A percentile compares a stretch with the other conserved stretches of the same genome.
Evolutionary conservation across 257 asterid genomes (phyloP).

Genomic region (Penstemon eatonii): DNA sequence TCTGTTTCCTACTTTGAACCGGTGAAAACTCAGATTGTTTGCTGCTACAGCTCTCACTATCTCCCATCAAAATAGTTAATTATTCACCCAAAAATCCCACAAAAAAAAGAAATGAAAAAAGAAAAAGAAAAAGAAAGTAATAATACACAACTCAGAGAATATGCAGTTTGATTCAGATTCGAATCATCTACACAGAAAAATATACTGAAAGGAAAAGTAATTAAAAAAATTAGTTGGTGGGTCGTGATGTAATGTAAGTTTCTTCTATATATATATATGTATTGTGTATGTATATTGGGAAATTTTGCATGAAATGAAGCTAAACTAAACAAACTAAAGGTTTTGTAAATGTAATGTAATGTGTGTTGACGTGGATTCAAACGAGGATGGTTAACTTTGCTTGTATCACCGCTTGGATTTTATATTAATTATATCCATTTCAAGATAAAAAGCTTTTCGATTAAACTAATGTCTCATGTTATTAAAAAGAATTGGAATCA

Average conservation of each 20-base stretch:
- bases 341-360: slow-evolving; percentile 30
- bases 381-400: slow-evolving; percentile 52
- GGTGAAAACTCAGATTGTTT: slow-evolving; percentile 70
- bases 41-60: slow-evolving; percentile 73
- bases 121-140: neutral
- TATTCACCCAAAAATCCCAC: slow-evolving; percentile 9
- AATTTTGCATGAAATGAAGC: slow-evolving; percentile 16
- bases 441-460: slow-evolving; percentile 38
- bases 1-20: slow-evolving; percentile 50
- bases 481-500: slow-evolving; percentile 10
- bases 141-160: slow-evolving; percentile 37
- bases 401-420: slow-evolving; percentile 47
- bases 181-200: slow-evolving; percentile 35
- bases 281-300: slow-evolving; percentile 22
- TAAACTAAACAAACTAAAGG: slow-evolving; percentile 22
- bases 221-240: slow-evolving; percentile 45
- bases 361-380: slow-evolving; percentile 74
- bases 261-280: slow-evolving; percentile 29
- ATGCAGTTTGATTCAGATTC: slow-evolving; percentile 77
- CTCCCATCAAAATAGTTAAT: slow-evolving; percentile 54
- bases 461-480: slow-evolving; percentile 28
- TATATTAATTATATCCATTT: slow-evolving; percentile 37
- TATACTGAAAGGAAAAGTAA: slow-evolving; percentile 22
- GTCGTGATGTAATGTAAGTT: slow-evolving; percentile 43
- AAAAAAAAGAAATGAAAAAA: neutral